Conservation (phyloP, 495 filamentous ascomycete genomes). For the Thozetella sp. region DNA sequence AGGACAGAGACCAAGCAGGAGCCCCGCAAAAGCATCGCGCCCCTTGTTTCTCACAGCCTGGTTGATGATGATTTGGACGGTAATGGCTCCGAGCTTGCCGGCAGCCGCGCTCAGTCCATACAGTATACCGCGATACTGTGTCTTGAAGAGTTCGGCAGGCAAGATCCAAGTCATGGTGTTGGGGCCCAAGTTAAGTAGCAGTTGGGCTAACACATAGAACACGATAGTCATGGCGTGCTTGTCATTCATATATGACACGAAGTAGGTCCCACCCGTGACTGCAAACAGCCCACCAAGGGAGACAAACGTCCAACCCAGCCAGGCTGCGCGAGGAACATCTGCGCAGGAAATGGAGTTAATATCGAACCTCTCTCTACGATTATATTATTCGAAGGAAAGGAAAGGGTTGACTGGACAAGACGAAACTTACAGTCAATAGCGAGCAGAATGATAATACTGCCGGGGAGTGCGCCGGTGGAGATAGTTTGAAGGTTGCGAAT, state of each 20-base stretch:
- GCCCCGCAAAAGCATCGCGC: slow-evolving; percentile 20
- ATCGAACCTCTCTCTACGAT: no score
- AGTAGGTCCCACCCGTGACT: slow-evolving; percentile 34
- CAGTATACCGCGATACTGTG: slow-evolving; percentile 34
- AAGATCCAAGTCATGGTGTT: slow-evolving; percentile 65
- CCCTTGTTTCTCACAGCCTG: slow-evolving; percentile 4
- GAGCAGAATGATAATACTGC: slow-evolving; percentile 33
- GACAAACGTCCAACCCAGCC: slow-evolving; percentile 36
- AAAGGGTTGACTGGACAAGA: no score
- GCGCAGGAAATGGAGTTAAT: slow-evolving; percentile 40
- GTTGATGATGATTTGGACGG: slow-evolving; percentile 18
- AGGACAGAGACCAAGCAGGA: slow-evolving; percentile 29
- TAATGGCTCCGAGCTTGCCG: slow-evolving; percentile 40
- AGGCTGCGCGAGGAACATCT: slow-evolving; percentile 34
- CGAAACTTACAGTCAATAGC: no score
- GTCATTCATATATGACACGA: slow-evolving; percentile 22
- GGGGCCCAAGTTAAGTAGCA: slow-evolving; percentile 67
- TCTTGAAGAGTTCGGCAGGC: slow-evolving; percentile 42
- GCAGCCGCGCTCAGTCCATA: slow-evolving; percentile 43
- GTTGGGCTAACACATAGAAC: slow-evolving; percentile 60
- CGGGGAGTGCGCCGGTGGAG: slow-evolving; percentile 36
- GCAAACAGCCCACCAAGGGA: slow-evolving; percentile 36
- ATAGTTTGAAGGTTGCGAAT: slow-evolving; percentile 36
- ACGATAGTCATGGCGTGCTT: slow-evolving; percentile 50
- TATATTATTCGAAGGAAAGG: no score